A percentile compares a stretch with the other conserved stretches of the same genome.
These are phyloP conservation scores for Wickerhamiella azymoides DNA, from an alignment of 805 yeast species.

Conservation along the genomic window DNA sequence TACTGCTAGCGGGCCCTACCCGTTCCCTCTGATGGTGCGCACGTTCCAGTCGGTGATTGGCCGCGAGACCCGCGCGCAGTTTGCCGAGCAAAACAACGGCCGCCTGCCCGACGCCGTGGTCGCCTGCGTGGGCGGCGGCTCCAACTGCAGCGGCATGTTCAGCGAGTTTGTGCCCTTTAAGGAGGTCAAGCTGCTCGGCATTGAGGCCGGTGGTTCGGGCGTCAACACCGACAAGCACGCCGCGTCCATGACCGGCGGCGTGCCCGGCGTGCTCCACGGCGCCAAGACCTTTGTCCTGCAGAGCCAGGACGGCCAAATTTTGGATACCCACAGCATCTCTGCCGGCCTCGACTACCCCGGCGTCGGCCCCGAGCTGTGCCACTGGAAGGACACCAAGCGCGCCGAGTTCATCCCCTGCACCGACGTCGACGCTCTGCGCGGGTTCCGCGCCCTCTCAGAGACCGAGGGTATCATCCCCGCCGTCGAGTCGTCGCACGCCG, in stretches of 20 bases:
- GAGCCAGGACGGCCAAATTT: constrained; percentile 86
- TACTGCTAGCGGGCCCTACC: constrained; percentile 98
- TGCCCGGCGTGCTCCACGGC: constrained; percentile 97
- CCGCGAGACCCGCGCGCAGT: constrained; percentile 83
- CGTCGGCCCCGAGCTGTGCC: constrained; percentile 95
- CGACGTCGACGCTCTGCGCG: constrained; percentile 87
- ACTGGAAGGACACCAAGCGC: constrained; percentile 89
- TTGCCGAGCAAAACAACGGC: constrained; percentile 49
- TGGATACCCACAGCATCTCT: constrained; percentile 93
- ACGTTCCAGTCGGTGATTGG: constrained; percentile 98
- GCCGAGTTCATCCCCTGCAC: constrained; percentile 85
- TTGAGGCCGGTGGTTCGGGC: constrained; percentile 99
- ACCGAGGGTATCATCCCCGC: constrained; percentile 98
- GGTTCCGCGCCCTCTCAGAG: constrained; percentile 78
- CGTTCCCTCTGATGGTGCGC: constrained; percentile 94
- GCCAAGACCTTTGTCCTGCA: constrained; percentile 89
- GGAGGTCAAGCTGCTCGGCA: constrained; percentile 72
- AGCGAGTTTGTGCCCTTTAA: constrained; percentile 79
- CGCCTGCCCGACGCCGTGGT: constrained; percentile 85
- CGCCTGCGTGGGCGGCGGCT: constrained; percentile 99
- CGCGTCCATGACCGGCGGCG: constrained; percentile 90
- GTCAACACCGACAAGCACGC: constrained; percentile 77
- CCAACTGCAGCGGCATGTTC: constrained; percentile 92
- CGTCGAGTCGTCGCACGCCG: constrained; percentile 92
- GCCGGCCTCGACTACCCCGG: constrained; percentile 99